Base-by-base conservation (phyloP, 2,329 filamentous ascomycete genomes). In the Aspergillus uvarum region DNA sequence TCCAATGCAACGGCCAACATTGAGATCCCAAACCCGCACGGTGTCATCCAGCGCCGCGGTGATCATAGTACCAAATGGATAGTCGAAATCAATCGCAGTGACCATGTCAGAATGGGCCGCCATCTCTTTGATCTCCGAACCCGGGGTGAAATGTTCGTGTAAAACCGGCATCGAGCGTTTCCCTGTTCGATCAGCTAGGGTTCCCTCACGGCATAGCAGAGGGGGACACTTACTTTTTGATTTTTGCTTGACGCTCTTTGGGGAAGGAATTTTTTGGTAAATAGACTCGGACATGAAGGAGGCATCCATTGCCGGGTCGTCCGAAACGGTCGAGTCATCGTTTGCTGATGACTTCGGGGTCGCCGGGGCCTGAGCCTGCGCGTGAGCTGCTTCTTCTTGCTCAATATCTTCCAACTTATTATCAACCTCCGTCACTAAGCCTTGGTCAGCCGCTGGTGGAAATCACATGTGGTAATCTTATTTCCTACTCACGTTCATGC, bases 211-310 rank as follows among this genome's bases (percentile, higher is more conserved):
- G 22, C 10, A n/a, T 8, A 4, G 4, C n/a, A 10, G 19, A 12
- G 16, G 16, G 21, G 1, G 35, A 42, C 5, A 57, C 72, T 53
- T 72, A 79, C 78, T 75, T 62, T 74, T 76, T 56, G 75, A 74
- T 63, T 76, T 77, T 56, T 79, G 77, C 63, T 81, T 81, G 65
- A 82, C 78, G 24, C 81, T 80, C 64, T 81, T 84, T 7, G 84
- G 81, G n/a, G 80, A 78, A 0, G 93, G 91, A 8, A 99, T 80
- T 77, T 97, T 97, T 67, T 96, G 90, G 75, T 98, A 99, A 67
- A 99, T 91, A 12, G 93, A 97, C 75, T 97, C 92, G 3, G 95
- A 97, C 95, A 98, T 98, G 80, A 98, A 99, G 1, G 85, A 84
- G 5, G 81, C 80, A 65, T 83, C 80, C 69, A 80, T 79, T 51